These are phyloP conservation scores for Xylariaceae sp. DNA, from an alignment of 2,329 filamentous ascomycete genomes.

Conservation along the genomic window DNA sequence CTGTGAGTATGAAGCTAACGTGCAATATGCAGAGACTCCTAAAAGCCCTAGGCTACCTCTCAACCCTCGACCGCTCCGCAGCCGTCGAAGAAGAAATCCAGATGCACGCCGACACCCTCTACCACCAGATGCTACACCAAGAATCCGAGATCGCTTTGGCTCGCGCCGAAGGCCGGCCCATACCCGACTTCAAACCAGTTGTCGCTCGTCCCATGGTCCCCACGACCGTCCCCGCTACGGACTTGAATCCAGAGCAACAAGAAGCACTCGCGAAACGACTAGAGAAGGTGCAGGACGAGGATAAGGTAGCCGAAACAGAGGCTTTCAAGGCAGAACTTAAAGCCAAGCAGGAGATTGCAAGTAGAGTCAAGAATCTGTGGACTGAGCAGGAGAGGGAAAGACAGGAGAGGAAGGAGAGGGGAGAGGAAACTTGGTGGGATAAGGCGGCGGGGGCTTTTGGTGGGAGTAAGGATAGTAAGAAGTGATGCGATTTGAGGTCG, in stretches of 20 bases:
- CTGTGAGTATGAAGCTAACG: conserved; percentile 5
- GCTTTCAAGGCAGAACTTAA: conserved; percentile 62
- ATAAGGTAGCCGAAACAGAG: conserved; percentile 61
- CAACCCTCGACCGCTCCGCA: conserved; percentile 60
- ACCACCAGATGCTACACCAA: conserved; percentile 80
- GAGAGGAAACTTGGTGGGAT: conserved; percentile 46
- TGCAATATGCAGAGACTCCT: conserved; percentile 65
- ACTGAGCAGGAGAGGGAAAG: conserved; percentile 54
- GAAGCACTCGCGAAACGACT: conserved; percentile 53
- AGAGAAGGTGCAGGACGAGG: conserved; percentile 55
- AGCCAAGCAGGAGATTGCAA: conserved; percentile 58
- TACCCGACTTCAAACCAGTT: conserved; percentile 59
- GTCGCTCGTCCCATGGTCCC: conserved; percentile 38
- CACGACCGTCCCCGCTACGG: conserved; percentile 8
- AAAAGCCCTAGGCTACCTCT: conserved; percentile 84
- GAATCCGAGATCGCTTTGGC: conserved; percentile 72
- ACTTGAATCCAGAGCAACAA: conserved; percentile 48
- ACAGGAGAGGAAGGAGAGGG: conserved; percentile 55
- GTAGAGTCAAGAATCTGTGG: conserved; percentile 53
- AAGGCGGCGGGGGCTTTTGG: conserved; percentile 35
- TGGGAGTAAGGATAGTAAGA: conserved; percentile 15
- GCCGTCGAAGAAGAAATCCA: conserved; percentile 84
- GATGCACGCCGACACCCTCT: conserved; percentile 91
- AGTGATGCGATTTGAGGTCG: conserved; percentile 8
- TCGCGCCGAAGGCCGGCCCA: conserved; percentile 56